Base-by-base conservation (phyloP, 2,329 filamentous ascomycete genomes). In the Neopestalotiopsis sp. region DNA sequence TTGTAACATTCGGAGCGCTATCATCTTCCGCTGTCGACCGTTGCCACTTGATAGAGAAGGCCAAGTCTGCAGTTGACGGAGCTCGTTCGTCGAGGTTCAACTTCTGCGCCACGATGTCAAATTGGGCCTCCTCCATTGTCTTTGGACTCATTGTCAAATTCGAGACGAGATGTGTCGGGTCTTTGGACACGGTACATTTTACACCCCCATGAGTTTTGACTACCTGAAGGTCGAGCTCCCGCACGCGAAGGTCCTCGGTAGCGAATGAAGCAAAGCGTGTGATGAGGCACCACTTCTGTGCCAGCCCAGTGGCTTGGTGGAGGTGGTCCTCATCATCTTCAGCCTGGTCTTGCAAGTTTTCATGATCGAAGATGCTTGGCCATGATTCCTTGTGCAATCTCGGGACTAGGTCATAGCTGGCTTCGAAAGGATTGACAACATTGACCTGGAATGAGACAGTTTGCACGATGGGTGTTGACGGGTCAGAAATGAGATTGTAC, bases 401-500 rank as follows among this genome's bases (percentile, higher is more conserved):
- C 12, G 96, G 94, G 13, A 91, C 86, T 71, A 98, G 89, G 71
- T 97, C 94, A 78, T 97, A 98, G 75, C 93, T 96, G 17, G 94
- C 93, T 81, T 97, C 94, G 74, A 99, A 98, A 0, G 95, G 94
- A 64, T 90, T 91, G 67, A 94, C 89, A 67, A 98, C 87, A 49
- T 90, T 88, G 4, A 98, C 79, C 66, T 91, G 90, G 52, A 92
- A 86, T 1, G 89, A 85, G 28, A 92, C 82, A 2, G 87, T 89
- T 79, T 97, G 95, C 49, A 91, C 89, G 52, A 98, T 92, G 1
- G 92, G 91, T 1, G 94, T 97, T 65, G 92, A 91, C 0, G 90
- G 84, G 76, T 98, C 95, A 5, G 93, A 92, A 2, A 90, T 84
- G 1, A 98, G 85, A 74, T 92, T 90, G 77, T 99, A 99, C 6